A percentile compares a stretch with the other conserved stretches of the same genome.
Evolutionary conservation across 495 filamentous ascomycete species (phyloP).

Genomic region (Letharia lupina): DNA sequence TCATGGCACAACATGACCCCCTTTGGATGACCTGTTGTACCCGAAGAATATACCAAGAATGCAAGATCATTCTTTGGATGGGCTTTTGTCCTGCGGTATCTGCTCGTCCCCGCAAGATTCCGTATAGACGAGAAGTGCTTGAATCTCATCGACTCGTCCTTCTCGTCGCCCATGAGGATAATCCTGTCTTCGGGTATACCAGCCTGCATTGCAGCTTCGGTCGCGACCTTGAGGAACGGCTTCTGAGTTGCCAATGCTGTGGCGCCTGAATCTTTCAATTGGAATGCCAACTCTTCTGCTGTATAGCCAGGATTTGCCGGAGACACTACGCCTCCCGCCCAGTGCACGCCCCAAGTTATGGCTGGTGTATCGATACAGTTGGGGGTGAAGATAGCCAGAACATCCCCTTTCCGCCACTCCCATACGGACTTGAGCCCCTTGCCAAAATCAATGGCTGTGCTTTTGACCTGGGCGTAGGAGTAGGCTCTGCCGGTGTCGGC

Average conservation of each 20-base stretch:
- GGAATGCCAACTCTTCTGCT: conserved; percentile 75
- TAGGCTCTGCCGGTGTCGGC: conserved; percentile 63
- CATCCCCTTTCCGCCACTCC: conserved; percentile 75
- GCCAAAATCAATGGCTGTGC: conserved; percentile 64
- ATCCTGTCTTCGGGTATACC: conserved; percentile 58
- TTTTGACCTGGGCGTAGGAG: conserved; percentile 61
- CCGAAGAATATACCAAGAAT: conserved; percentile 76
- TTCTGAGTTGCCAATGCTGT: conserved; percentile 69
- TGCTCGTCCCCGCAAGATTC: conserved; percentile 40
- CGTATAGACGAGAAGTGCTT: conserved; percentile 72
- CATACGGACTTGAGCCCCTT: conserved; percentile 65
- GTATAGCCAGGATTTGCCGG: conserved; percentile 88
- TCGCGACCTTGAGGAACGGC: conserved; percentile 51
- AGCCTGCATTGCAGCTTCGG: conserved; percentile 56
- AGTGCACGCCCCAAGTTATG: conserved; percentile 69
- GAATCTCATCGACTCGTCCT: conserved; percentile 48
- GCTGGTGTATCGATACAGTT: conserved; percentile 68
- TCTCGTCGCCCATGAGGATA: conserved; percentile 68
- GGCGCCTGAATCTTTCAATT: conserved; percentile 72
- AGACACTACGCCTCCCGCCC: conserved; percentile 73
- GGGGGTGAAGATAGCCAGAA: conserved; percentile 60
- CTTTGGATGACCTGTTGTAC: conserved; percentile 89
- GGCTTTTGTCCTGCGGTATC: conserved; percentile 40
- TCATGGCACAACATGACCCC: conserved; percentile 82
- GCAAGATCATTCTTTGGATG: conserved; percentile 43